phyloP scores from a whole-genome alignment of 345 rosid genomes.

The Hibiscus syriacus region DNA sequence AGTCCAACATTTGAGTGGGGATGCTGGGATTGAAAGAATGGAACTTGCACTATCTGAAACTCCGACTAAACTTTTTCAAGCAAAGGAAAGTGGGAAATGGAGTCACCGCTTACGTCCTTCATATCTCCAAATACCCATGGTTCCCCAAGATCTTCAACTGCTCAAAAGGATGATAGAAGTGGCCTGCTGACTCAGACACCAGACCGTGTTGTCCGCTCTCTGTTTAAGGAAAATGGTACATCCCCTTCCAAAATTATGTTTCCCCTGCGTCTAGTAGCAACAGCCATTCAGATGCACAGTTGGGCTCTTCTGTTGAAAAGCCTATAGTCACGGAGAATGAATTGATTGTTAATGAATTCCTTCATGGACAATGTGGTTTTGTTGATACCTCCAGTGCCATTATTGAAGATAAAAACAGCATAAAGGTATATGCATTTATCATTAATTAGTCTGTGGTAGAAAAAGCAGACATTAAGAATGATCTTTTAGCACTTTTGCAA shows the following conservation, averaged over 20 bases:
- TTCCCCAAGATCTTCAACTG: constrained; percentile 24
- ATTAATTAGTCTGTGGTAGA: neutral
- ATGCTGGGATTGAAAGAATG: too few relatives aligned
- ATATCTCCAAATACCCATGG: too few relatives aligned
- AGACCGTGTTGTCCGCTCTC: constrained; percentile 51
- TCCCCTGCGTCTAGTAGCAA: constrained; percentile 24
- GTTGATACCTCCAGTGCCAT: constrained; percentile 28
- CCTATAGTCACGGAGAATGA: constrained; percentile 51
- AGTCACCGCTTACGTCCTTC: constrained; percentile 35
- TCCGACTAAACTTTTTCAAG: constrained; percentile 49
- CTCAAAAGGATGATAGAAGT: constrained; percentile 21
- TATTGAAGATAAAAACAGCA: constrained; percentile 32
- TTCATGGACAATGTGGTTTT: constrained; percentile 48
- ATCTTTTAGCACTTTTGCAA: neutral
- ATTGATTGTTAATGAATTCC: constrained; percentile 63
- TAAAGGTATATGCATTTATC: constrained; percentile 50
- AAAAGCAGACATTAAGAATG: neutral
- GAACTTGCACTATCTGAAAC: constrained; percentile 63
- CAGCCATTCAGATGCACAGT: too few relatives aligned
- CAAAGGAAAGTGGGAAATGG: constrained; percentile 55
- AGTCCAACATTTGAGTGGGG: too few relatives aligned
- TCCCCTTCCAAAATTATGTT: constrained; percentile 28
- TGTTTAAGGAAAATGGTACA: constrained; percentile 49
- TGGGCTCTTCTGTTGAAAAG: constrained; percentile 23
- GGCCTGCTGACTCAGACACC: constrained; percentile 37